Conservation (phyloP, 202 grass and related monocot species). For the Brachypodium distachyon region DNA sequence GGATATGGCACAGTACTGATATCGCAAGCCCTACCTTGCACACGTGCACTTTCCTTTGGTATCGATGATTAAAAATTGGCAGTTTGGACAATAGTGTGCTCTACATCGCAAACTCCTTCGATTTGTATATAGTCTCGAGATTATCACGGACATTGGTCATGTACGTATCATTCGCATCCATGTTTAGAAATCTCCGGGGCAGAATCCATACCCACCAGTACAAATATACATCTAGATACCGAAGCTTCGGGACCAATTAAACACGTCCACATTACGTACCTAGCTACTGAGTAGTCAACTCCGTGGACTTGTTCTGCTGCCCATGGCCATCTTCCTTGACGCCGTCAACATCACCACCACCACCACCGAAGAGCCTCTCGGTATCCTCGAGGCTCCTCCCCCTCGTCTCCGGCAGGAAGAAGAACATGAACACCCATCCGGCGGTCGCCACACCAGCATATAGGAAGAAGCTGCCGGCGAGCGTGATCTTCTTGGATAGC, state of each 20-base stretch:
- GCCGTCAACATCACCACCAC: not conserved
- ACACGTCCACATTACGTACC: not conserved
- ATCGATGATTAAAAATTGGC: too few relatives aligned
- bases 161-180: not conserved
- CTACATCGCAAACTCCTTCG: too few relatives aligned
- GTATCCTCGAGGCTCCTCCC: conserved; percentile 72
- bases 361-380: conserved; percentile 52
- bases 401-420: conserved; percentile 85
- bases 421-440: conserved; percentile 74
- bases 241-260: not conserved
- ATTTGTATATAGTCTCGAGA: too few relatives aligned
- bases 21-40: too few relatives aligned
- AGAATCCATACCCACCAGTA: not conserved
- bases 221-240: not conserved
- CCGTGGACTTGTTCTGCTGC: conserved; percentile 5
- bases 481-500: conserved; percentile 62
- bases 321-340: not conserved
- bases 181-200: not conserved
- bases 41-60: too few relatives aligned
- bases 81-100: too few relatives aligned
- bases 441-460: conserved; percentile 50
- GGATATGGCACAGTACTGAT: too few relatives aligned
- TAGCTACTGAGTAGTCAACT: conserved; percentile 18
- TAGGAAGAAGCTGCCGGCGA: conserved; percentile 69
- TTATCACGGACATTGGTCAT: too few relatives aligned